Percentiles rank a stretch among this genome's conserved stretches.
These are phyloP conservation scores for Recurvomyces mirabilis DNA, from an alignment of 495 filamentous ascomycete species.

Conservation along the genomic window DNA sequence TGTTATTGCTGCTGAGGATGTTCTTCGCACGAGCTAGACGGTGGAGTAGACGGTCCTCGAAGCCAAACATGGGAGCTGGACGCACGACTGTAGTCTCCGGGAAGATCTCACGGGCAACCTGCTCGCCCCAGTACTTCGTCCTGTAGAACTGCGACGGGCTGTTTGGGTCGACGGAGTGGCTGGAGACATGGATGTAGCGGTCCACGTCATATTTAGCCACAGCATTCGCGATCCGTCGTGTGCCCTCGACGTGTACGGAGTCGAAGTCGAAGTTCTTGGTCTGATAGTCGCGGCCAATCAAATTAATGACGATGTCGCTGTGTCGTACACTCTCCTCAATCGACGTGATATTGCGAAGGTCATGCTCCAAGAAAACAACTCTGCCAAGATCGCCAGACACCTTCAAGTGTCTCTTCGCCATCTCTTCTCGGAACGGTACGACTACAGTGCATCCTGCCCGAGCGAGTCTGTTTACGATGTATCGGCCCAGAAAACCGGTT, in stretches of 20 bases:
- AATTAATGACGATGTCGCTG: conserved; percentile 94
- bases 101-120: conserved; percentile 78
- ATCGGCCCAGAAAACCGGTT: conserved; percentile 88
- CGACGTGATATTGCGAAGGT: conserved; percentile 86
- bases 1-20: conserved; percentile 77
- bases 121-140: conserved; percentile 77
- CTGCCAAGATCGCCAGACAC: conserved; percentile 84
- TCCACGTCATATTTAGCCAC: conserved; percentile 98
- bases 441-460: conserved; percentile 56
- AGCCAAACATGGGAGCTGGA: conserved; percentile 86
- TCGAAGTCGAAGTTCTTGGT: conserved; percentile 95
- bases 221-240: conserved; percentile 89
- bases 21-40: conserved; percentile 68
- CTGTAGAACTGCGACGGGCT: conserved; percentile 78
- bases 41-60: conserved; percentile 84
- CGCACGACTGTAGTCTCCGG: conserved; percentile 97
- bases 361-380: conserved; percentile 85
- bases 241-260: conserved; percentile 88
- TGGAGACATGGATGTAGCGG: conserved; percentile 93
- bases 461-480: conserved; percentile 96
- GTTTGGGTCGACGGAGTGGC: conserved; percentile 73
- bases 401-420: conserved; percentile 94
- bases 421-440: conserved; percentile 90
- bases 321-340: conserved; percentile 95
- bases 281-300: conserved; percentile 84